Conservation (phyloP, 345 rosid species). For the Lumnitzera littorea region DNA sequence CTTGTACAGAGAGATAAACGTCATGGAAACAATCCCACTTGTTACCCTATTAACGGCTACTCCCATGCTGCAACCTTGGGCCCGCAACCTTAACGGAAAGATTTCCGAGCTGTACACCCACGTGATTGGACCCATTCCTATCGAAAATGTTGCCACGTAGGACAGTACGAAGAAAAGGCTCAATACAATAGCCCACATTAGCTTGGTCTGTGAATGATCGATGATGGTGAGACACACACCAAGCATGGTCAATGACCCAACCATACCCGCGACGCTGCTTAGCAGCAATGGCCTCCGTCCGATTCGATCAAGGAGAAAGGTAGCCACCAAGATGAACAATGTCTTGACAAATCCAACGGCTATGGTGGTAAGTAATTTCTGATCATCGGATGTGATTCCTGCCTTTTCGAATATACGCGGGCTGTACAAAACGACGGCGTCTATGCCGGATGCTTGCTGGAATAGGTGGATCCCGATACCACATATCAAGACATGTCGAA, state of each 20-base stretch:
- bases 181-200: constrained; percentile 51
- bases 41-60: constrained; percentile 56
- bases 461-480: constrained; percentile 18
- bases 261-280: neutral
- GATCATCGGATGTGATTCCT: neutral
- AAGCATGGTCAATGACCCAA: neutral
- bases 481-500: neutral
- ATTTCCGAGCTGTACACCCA: constrained; percentile 78
- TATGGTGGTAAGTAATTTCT: neutral
- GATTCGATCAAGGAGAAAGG: neutral
- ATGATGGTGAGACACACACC: neutral
- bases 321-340: neutral
- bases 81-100: constrained; percentile 64
- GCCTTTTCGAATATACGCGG: neutral
- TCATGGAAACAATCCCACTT: constrained; percentile 53
- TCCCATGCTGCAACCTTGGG: constrained; percentile 59
- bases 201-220: constrained; percentile 19
- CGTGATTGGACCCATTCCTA: constrained; percentile 72
- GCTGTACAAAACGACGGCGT: constrained; percentile 20
- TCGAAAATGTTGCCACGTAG: constrained; percentile 57
- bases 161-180: constrained; percentile 44
- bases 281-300: neutral
- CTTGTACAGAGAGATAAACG: constrained; percentile 35
- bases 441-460: constrained; percentile 29
- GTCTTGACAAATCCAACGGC: neutral